Conservation (phyloP, 176 grass and related monocot species). For the Rhipidocladum racemiflorum region DNA sequence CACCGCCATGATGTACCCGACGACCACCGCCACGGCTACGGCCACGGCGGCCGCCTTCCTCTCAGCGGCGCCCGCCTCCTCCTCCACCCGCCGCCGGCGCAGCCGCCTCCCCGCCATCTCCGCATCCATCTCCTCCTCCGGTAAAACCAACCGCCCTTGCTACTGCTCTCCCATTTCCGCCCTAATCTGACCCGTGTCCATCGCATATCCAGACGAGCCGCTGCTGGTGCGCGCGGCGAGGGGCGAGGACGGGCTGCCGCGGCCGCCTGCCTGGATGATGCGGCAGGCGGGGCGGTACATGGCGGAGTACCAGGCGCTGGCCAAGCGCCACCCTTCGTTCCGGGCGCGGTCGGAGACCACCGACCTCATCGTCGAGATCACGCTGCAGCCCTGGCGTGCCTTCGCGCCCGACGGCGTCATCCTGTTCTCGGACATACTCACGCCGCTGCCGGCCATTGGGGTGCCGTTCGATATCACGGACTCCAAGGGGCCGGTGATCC, state of each 20-base stretch:
- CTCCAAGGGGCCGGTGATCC: constrained; percentile 77
- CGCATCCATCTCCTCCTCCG: constrained; percentile 33
- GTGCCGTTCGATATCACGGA: constrained; percentile 96
- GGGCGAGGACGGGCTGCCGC: constrained; percentile 54
- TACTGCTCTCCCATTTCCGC: constrained; percentile 17
- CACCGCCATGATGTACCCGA: background rate
- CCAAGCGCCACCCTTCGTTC: constrained; percentile 86
- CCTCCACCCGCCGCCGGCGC: background rate
- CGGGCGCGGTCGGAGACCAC: constrained; percentile 84
- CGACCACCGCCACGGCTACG: background rate
- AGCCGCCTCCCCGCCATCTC: constrained; percentile 5
- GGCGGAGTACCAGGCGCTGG: constrained; percentile 82
- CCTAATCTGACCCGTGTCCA: constrained; percentile 27
- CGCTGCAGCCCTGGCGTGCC: constrained; percentile 83
- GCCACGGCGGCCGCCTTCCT: constrained; percentile 30
- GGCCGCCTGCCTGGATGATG: constrained; percentile 99
- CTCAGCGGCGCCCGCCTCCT: constrained; percentile 16
- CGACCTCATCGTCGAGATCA: constrained; percentile 93
- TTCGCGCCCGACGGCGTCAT: constrained; percentile 95
- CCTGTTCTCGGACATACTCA: constrained; percentile 96
- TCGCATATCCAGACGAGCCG: constrained; percentile 57
- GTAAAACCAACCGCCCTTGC: constrained; percentile 23
- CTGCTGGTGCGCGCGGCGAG: constrained; percentile 75
- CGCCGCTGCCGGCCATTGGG: constrained; percentile 84
- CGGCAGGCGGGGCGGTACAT: constrained; percentile 97